Evolutionary conservation across 768 basidiomycete species (phyloP).

Genomic region (Termitomyces sp.): DNA sequence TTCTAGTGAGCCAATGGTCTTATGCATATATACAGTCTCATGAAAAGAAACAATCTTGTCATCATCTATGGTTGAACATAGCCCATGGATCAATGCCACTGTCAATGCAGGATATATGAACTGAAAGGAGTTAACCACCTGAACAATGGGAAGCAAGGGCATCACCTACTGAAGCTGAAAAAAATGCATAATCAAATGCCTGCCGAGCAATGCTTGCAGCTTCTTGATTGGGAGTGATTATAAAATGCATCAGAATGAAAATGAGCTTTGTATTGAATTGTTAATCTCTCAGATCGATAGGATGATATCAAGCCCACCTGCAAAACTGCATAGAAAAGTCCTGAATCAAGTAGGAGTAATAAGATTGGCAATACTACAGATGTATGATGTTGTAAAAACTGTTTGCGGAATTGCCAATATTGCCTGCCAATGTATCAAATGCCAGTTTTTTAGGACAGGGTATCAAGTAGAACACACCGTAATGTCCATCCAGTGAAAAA

Average conservation of each 20-base stretch:
- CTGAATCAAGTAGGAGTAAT: background rate
- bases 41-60: background rate
- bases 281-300: background rate
- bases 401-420: background rate
- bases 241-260: background rate
- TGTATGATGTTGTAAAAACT: background rate
- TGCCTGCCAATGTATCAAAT: background rate
- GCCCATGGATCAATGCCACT: background rate
- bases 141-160: background rate
- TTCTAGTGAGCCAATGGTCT: background rate
- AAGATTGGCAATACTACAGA: background rate
- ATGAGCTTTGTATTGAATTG: background rate
- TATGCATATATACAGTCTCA: background rate
- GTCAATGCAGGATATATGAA: background rate
- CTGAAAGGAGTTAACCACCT: background rate
- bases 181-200: background rate
- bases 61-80: background rate
- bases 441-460: background rate
- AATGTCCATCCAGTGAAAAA: background rate
- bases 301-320: background rate
- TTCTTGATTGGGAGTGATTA: background rate
- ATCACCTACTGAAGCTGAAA: background rate
- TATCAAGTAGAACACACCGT: background rate
- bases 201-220: background rate
- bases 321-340: background rate